A percentile compares a stretch with the other conserved stretches of the same genome.
Conservation (phyloP, 1,284 basidiomycete genomes). For the Moesziomyces sp. region DNA sequence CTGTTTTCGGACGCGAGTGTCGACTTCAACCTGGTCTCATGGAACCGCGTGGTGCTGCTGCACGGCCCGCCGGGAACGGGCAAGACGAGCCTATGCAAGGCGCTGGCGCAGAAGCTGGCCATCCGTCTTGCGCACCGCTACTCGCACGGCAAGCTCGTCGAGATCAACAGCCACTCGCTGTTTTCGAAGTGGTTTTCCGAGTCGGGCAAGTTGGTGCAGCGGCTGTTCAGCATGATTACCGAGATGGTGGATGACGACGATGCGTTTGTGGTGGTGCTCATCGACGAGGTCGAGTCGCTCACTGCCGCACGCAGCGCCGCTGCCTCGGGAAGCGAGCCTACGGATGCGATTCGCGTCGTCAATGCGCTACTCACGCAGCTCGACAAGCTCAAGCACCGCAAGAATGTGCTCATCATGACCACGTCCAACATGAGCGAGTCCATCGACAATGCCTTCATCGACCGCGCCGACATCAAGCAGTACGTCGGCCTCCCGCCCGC, state of each 20-base stretch:
- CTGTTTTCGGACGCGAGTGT: constrained; percentile 87
- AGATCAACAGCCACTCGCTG: constrained; percentile 78
- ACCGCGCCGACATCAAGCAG: constrained; percentile 95
- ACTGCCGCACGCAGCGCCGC: constrained; percentile 94
- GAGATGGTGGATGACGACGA: constrained; percentile 88
- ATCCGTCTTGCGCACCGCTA: constrained; percentile 90
- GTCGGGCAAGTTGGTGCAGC: constrained; percentile 96
- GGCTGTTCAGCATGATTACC: constrained; percentile 86
- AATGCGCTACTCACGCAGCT: constrained; percentile 97
- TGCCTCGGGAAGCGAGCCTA: constrained; percentile 91
- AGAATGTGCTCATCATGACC: constrained; percentile 94
- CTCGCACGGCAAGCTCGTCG: constrained; percentile 83
- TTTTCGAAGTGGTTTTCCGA: constrained; percentile 80
- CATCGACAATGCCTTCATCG: constrained; percentile 94
- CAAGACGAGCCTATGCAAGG: constrained; percentile 93
- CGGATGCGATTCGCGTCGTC: constrained; percentile 94
- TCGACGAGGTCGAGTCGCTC: constrained; percentile 94
- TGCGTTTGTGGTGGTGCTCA: constrained; percentile 91
- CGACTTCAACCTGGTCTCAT: constrained; percentile 90
- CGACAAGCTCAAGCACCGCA: constrained; percentile 90
- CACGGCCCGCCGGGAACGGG: constrained; percentile 98
- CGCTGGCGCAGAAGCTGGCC: constrained; percentile 92
- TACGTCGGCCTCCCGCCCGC: constrained; percentile 89
- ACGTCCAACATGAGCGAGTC: constrained; percentile 95
- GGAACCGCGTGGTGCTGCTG: constrained; percentile 92